Evolutionary conservation across 495 filamentous ascomycete species (phyloP), one percentile per base, ranked within the genome.

Genomic region (Emericellopsis terricola): DNA sequence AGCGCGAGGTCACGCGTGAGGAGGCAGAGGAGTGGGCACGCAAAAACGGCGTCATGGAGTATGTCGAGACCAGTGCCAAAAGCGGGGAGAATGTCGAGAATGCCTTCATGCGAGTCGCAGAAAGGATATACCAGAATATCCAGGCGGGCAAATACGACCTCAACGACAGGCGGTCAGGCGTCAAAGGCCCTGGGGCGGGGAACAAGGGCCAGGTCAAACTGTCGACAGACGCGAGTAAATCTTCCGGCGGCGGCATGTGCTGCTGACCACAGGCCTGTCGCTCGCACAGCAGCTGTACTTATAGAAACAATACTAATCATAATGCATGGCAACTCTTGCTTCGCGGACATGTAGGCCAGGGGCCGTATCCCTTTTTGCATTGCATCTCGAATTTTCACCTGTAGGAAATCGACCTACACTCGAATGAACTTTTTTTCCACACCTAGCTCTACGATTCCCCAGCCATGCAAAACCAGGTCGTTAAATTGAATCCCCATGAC

Each of bases 41-140:
- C 34, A 52, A 60, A 39, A 93, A 94, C 54, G 76, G 74, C 32
- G 70, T 94, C 13, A 68, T 92, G 38, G 70, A 78, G 42, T 94
- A 93, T 50, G 81, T 94, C 31, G 89, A 97, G 58, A 97, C 89
- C n/a, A 78, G 71, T 37, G 89, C 89, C 24, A 97, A 94, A 60
- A 84, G 72, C 24, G 89, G 89, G 15, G 82, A 89, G 51, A 80
- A 80, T 15, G 89, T 97, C 21, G 89, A 97, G 53, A 64, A 73
- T 38, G 89, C 89, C 2, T 97, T 97, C 45, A 65, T 91, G 48
- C 74, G 89, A 45, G 84, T 93, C 20, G 86, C 89, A 21, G 80
- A 92, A 59, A 65, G 83, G 43, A 94, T 97, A 41, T 92, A 86
- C 58, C 71, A 81, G 52, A 94, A 94, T 53, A 92, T 97, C 37